A percentile compares a stretch with the other conserved stretches of the same genome.
These are phyloP conservation scores for Pelargonium australe DNA, from an alignment of 441 rosid species.

Conservation along the genomic window DNA sequence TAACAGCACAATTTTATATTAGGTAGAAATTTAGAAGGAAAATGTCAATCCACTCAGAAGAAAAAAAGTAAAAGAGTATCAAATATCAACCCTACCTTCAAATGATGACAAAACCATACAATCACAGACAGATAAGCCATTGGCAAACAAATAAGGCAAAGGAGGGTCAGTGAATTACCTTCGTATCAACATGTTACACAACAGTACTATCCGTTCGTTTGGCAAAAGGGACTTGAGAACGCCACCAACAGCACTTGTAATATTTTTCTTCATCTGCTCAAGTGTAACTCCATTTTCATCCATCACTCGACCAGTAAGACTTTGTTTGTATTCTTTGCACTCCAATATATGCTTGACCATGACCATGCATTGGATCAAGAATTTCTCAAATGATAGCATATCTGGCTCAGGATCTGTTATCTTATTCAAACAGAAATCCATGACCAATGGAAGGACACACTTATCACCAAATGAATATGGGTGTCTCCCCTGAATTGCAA, in stretches of 20 bases:
- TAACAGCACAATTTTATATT: neutral
- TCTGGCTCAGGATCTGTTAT: constrained; percentile 69
- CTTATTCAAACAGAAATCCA: constrained; percentile 90
- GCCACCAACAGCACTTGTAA: constrained; percentile 62
- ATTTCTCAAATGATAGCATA: constrained; percentile 57
- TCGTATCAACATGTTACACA: constrained; percentile 86
- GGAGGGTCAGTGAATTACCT: constrained; percentile 43
- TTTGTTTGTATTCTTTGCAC: constrained; percentile 93
- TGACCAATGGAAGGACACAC: constrained; percentile 68
- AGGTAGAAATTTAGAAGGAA: neutral
- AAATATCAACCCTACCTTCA: neutral
- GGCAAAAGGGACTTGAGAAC: constrained; percentile 78
- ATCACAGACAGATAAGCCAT: neutral
- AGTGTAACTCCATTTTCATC: constrained; percentile 65
- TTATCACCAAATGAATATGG: constrained; percentile 94
- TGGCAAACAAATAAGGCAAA: constrained; percentile 5
- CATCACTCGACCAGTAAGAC: constrained; percentile 83
- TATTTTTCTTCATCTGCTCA: constrained; percentile 84
- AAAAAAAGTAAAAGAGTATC: neutral
- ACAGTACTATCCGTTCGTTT: constrained; percentile 59
- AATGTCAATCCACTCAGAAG: neutral
- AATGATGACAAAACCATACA: neutral
- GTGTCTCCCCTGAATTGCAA: constrained; percentile 81
- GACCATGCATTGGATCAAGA: constrained; percentile 96
- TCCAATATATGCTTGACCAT: constrained; percentile 81